A percentile compares a stretch with the other conserved stretches of the same genome.
Conservation (phyloP, 805 yeast species). For the Candida broadrunensis region DNA sequence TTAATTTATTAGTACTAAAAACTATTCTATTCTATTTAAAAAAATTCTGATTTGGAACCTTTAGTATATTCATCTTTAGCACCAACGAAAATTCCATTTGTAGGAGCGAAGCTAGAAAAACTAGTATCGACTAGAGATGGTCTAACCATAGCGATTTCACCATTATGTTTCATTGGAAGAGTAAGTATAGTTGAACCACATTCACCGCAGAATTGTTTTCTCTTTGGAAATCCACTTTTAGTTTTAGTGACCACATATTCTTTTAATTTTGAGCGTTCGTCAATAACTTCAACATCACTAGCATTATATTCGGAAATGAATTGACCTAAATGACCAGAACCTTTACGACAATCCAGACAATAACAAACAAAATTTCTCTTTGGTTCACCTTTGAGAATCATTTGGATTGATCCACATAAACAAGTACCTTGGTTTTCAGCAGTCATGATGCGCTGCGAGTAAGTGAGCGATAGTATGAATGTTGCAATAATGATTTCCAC, state of each 20-base stretch:
- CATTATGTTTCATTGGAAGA: conserved; percentile 8
- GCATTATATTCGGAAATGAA: conserved; percentile 5
- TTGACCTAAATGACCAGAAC: conserved; percentile 11
- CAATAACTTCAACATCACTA: conserved; percentile 3
- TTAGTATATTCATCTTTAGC: conserved; percentile 3
- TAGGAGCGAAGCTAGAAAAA: conserved; percentile 5
- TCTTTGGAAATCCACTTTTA: conserved; percentile 9
- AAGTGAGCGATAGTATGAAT: too few species aligned
- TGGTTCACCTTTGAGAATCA: conserved; percentile 5
- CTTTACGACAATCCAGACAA: conserved; percentile 11
- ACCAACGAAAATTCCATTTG: conserved; percentile 4
- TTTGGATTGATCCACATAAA: conserved; percentile 7
- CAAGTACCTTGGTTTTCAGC: conserved; percentile 6
- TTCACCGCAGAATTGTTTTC: conserved; percentile 7
- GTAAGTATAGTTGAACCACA: conserved; percentile 10
- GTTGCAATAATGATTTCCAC: too few species aligned
- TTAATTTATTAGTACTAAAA: too few species aligned
- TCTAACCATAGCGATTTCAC: conserved; percentile 9
- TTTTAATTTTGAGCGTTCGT: conserved; percentile 1
- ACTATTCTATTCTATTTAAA: conserved; percentile 1
- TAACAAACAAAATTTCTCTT: conserved; percentile 5
- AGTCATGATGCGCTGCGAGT: too few species aligned
- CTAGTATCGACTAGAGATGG: conserved; percentile 7
- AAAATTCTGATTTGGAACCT: conserved; percentile 5
- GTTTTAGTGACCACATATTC: conserved; percentile 6